These are phyloP conservation scores for Populus tomentosa DNA, from an alignment of 441 rosid species.

Conservation along the genomic window DNA sequence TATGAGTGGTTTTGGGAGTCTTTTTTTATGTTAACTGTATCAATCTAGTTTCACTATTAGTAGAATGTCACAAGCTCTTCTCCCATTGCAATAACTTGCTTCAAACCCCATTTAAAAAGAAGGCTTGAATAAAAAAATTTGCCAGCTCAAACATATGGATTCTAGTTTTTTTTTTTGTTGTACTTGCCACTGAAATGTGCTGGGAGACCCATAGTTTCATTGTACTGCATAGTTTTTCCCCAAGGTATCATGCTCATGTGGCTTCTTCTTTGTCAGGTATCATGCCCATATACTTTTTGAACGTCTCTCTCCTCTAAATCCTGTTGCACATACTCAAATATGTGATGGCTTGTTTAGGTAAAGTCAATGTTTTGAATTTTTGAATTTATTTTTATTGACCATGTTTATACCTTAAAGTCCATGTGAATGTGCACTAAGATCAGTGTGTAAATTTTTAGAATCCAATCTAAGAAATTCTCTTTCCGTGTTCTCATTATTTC, in stretches of 20 bases:
- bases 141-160: not conserved
- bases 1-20: not conserved
- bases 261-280: slow-evolving; percentile 49
- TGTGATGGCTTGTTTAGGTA: slow-evolving; percentile 85
- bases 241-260: slow-evolving; percentile 5
- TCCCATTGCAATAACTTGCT: not conserved
- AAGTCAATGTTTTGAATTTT: slow-evolving; percentile 15
- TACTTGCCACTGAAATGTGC: not conserved
- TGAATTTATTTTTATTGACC: not conserved
- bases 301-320: slow-evolving; percentile 84
- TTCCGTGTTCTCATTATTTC: not conserved
- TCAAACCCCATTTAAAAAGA: not conserved
- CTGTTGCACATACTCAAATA: slow-evolving; percentile 88
- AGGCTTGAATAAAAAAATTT: not conserved
- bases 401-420: not conserved
- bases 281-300: slow-evolving; percentile 83
- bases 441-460: not conserved
- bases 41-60: not conserved
- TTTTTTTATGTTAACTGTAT: not conserved
- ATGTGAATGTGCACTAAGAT: not conserved
- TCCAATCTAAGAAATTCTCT: not conserved
- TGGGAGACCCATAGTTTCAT: not conserved
- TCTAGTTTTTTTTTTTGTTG: not conserved
- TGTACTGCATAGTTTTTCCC: not conserved
- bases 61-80: not conserved